Evolutionary conservation across 2,329 filamentous ascomycete species (phyloP), one percentile per base, ranked within the genome.

Genomic region (Colletotrichum coccodes): DNA sequence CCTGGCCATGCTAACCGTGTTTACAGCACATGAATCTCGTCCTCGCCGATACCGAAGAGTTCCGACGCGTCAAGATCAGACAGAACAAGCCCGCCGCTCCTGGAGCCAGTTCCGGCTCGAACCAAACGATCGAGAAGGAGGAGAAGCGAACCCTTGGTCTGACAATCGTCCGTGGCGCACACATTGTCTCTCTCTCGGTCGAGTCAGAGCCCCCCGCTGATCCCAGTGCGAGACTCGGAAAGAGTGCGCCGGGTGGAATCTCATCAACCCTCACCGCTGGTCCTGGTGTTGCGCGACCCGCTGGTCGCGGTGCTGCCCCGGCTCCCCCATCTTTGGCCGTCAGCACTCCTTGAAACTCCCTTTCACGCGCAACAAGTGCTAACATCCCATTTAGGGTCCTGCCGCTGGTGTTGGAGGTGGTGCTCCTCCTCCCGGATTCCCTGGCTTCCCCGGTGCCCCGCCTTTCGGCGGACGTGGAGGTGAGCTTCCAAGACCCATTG

Each of bases 121-220:
- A 87, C 71, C 88, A 92, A 77, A 89, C 92, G 56, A 87, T 97
- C 75, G 94, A 98, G 83, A 90, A 92, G 16, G 95, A 99, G 83
- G 96, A 98, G 84, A 98, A 98, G 87, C 92, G 96, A 76, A 97
- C 94, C n/a, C 89, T 99, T 40, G 96, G 96, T 66, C 87, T 99
- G 72, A 95, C 94, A 21, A 99, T 99, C 75, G 90, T 99, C 71
- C 94, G 96, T 76, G 96, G 96, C 76, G 94, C 95, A 65, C 93
- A 97, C 75, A 96, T 99, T 71, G 93, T 99, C 71, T 97, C 95
- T 26, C 89, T 97, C 70, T 97, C 95, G 9, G 95, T 98, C 72
- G 97, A 99, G 78, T 97, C 95, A 66, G 95, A 96, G 63, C 96
- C 96, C 53, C 95, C 97, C 11, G 94, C 95, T 76, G 96, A 99